phyloP scores from a whole-genome alignment of 139 green algal genomes.

The Edaphochlamys debaryana region DNA sequence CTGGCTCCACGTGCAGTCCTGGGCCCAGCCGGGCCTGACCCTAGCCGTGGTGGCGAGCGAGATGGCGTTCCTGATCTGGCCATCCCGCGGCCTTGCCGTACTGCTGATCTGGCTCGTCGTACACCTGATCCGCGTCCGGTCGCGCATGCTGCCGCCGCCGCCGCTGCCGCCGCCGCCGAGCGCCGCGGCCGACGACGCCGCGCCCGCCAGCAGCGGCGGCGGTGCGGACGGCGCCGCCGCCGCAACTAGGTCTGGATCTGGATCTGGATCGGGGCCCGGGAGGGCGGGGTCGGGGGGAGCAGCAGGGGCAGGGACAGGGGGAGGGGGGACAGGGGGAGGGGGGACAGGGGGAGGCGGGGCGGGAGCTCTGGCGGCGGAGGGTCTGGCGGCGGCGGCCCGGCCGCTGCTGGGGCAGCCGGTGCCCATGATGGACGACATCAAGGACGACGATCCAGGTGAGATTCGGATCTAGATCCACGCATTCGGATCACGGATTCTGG shows the following conservation, averaged over 20 bases:
- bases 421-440: constrained; percentile 28
- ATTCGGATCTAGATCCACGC: too few species aligned
- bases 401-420: constrained; percentile 25
- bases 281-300: too few species aligned
- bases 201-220: too few species aligned
- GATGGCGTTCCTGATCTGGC: constrained; percentile 28
- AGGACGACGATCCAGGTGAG: background rate
- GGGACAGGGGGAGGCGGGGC: background rate
- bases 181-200: too few species aligned
- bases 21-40: background rate
- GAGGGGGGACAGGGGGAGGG: too few species aligned
- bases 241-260: too few species aligned
- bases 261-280: too few species aligned
- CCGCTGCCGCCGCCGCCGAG: background rate
- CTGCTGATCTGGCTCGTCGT: background rate
- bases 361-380: background rate
- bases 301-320: too few species aligned
- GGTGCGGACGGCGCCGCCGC: too few species aligned
- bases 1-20: constrained; percentile 31
- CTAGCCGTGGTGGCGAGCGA: constrained; percentile 18
- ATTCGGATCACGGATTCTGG: too few species aligned
- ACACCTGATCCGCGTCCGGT: background rate
- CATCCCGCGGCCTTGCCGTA: constrained; percentile 3
- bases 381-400: background rate
- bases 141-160: background rate